phyloP scores from a whole-genome alignment of 352 stramenopile genomes.

The Phytophthora tentaculata region DNA sequence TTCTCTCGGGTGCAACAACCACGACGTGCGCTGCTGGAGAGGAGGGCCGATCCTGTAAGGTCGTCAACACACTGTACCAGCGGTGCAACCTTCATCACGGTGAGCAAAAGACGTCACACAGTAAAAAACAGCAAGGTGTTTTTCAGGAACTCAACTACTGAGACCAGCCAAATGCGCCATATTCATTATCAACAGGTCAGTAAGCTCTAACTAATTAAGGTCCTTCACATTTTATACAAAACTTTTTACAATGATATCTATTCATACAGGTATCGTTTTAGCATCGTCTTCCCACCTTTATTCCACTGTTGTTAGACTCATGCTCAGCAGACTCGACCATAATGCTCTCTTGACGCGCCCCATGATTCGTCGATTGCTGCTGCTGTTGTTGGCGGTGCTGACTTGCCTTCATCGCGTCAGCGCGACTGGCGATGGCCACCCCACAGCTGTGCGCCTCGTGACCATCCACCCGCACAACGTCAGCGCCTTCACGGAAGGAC shows the following conservation, averaged over 20 bases:
- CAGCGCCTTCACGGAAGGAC: conserved; percentile 74
- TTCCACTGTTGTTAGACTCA: not conserved
- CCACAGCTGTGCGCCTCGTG: conserved; percentile 61
- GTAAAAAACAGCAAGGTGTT: conserved; percentile 17
- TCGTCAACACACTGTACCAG: not conserved
- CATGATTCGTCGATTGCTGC: conserved; percentile 23
- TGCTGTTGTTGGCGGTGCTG: conserved; percentile 16
- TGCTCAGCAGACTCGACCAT: not conserved
- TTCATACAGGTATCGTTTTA: conserved; percentile 5
- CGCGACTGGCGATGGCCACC: conserved; percentile 6
- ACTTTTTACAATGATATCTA: too few relatives aligned
- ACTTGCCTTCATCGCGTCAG: conserved; percentile 6
- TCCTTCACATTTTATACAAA: too few relatives aligned
- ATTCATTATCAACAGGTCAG: conserved; percentile 10
- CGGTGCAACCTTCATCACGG: conserved; percentile 8
- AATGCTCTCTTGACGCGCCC: conserved; percentile 4
- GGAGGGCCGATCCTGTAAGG: conserved; percentile 28
- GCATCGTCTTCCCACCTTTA: not conserved
- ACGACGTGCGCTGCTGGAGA: conserved; percentile 17
- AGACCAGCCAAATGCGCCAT: conserved; percentile 10
- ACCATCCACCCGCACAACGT: conserved; percentile 73
- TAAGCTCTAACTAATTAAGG: not conserved
- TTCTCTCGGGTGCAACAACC: conserved; percentile 4
- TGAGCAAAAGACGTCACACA: conserved; percentile 7
- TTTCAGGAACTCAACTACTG: conserved; percentile 8